Conservation (phyloP, 1,139 yeast species). For the Trichomonascaceae sp. region DNA sequence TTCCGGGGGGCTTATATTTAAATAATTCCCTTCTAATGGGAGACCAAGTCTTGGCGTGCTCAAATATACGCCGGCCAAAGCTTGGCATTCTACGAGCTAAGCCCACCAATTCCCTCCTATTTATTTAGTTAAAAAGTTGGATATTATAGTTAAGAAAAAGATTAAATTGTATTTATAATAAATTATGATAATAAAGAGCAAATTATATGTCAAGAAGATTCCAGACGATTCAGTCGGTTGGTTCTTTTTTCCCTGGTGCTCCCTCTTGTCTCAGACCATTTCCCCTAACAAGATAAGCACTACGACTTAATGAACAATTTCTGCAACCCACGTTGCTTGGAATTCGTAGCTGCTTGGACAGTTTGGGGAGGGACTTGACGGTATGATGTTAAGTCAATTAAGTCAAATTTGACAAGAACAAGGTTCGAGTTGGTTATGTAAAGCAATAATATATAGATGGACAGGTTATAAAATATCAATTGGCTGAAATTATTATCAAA, state of each 20-base stretch:
- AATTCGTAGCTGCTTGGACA: background rate
- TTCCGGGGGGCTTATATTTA: background rate
- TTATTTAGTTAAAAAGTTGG: background rate
- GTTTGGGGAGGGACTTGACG: background rate
- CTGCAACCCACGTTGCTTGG: background rate
- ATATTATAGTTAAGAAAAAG: background rate
- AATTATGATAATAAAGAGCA: background rate
- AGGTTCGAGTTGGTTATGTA: background rate
- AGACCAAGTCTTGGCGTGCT: constrained; percentile 8
- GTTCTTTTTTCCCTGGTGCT: too few species aligned
- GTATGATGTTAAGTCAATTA: background rate
- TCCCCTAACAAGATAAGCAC: background rate
- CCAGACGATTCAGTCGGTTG: too few species aligned
- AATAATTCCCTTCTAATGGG: background rate
- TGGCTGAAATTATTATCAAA: too few species aligned
- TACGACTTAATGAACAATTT: background rate
- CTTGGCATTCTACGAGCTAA: constrained; percentile 2
- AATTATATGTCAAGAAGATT: background rate
- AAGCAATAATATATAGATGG: background rate
- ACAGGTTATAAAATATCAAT: too few species aligned
- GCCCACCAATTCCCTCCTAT: background rate
- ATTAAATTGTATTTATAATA: background rate
- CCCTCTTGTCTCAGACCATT: background rate
- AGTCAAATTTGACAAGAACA: background rate
- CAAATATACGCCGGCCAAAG: constrained; percentile 1